Base-by-base conservation (phyloP, 139 green algal genomes). In the Chlamydomonas sp. region DNA sequence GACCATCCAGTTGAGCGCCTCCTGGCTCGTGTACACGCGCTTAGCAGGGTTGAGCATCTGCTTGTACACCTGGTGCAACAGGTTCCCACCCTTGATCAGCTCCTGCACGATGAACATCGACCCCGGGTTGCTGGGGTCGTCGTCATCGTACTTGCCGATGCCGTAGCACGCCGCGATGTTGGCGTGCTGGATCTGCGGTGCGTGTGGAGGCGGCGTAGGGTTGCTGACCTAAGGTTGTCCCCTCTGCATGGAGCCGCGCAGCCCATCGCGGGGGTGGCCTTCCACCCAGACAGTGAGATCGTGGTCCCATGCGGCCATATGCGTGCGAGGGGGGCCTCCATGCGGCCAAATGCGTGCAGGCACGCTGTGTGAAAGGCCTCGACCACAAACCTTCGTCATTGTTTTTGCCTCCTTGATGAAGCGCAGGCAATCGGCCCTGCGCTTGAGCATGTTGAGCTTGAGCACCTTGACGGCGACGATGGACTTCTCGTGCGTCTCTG, bases 371-470 rank as follows among this genome's bases (percentile, higher is more conserved):
- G n/a, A n/a, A n/a, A n/a, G n/a, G n/a, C n/a, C n/a, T 79, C 59
- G 38, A 29, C 58, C n/a, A n/a, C n/a, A 68, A 36, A 82, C 76
- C 47, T 78, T 78, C 13, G 76, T 82, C 76, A 82, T 82, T 31
- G 78, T 82, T 35, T 82, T 82, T 1, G 76, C 76, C 64, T 82
- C 76, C 68, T 82, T 82, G 33, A 82, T 82, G 63, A 82, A 82
- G 0, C 76, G 67, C 36, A 82, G 43, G 72, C 76, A 82, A 36
- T 82, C 76, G 16, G 64, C 72, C 6, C 76, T 62, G 8, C 48
- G 36, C n/a, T 72, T 72, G 47, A 72, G 66, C 63, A 70, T 70
- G 31, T 72, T 63, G 30, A n/a, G 38, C 48, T 72, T 72, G 4
- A 70, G 38, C 8, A 61, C 62, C 28, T 82, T 82, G 16, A 82